These are phyloP conservation scores for Fusarium sulawesiense DNA, from an alignment of 2,329 filamentous ascomycete species.

Conservation along the genomic window DNA sequence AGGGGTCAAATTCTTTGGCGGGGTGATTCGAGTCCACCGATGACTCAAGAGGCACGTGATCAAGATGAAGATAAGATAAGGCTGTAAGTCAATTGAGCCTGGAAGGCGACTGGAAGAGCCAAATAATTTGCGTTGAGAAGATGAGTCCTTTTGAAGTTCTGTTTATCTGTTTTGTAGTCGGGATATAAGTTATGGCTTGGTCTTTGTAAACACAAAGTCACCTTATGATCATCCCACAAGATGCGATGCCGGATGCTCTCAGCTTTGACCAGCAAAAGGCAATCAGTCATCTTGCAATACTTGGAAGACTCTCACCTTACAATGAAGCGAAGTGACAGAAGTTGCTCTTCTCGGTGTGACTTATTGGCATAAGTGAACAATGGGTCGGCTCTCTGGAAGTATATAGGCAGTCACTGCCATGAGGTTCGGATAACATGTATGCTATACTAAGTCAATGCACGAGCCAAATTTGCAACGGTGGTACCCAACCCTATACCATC, in stretches of 20 bases:
- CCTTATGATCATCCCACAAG: not conserved
- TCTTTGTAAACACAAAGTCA: not conserved
- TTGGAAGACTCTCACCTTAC: not conserved
- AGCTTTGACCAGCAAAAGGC: not conserved
- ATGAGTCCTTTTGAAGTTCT: too few species aligned
- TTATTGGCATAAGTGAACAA: too few species aligned
- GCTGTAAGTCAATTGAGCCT: not conserved
- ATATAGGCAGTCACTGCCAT: not conserved
- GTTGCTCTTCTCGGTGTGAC: too few species aligned
- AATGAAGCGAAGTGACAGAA: fast-evolving
- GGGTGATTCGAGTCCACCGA: conserved; percentile 30
- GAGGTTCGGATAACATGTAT: not conserved
- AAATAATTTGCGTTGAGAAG: not conserved
- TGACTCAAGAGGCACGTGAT: conserved; percentile 43
- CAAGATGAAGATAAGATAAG: not conserved
- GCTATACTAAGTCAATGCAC: too few species aligned
- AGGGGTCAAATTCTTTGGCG: conserved; percentile 46
- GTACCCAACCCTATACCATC: not conserved
- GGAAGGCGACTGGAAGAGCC: not conserved
- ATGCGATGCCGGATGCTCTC: not conserved
- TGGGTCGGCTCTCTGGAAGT: not conserved
- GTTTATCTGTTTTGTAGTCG: not conserved
- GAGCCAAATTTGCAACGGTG: too few species aligned
- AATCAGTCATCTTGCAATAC: not conserved
- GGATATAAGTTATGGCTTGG: fast-evolving